Evolutionary conservation across 1,139 yeast genomes (phyloP), one percentile per base, ranked within the genome.

Genomic region (Blastobotrys arbuscula): DNA sequence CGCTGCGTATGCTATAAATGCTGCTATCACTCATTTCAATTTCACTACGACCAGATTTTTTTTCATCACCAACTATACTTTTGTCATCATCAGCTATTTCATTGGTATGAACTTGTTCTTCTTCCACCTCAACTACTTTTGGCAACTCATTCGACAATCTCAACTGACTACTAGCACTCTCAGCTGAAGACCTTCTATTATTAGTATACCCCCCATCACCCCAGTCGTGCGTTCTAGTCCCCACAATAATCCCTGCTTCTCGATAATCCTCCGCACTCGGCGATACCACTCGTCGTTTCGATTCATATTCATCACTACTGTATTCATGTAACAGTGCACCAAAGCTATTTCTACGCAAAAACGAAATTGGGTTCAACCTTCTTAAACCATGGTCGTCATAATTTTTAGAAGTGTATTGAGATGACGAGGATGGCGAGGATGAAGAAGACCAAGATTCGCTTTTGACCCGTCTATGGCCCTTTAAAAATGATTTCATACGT

Each of bases 221-320:
- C 69, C 69, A 65, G 40, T 64, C 66, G 34, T 65, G 66, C 16
- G 61, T 60, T 31, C 67, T 50, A 16, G 68, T 65, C 35, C 69
- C 69, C 45, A 58, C 59, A 30, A 65, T 65, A 24, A 59, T 55
- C 12, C 68, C 69, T 6, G 67, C 68, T 20, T 57, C 63, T 44
- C 47, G 50, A 44, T 57, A 58, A 9, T 52, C 58, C 30, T 57
- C 57, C 13, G 45, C 50, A 28, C 48, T 42, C 21, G 47, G 34
- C 10, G 48, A 26, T n/a, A 18, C 34, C 33, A 35, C 47, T 28
- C 31, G 5, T 28, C 13, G 10, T 28, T 28, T 28, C 12, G 31
- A 28, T 12, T 28, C 31, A 28, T 4, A 28, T 28, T 28, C 31
- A 28, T 28, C 31, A 28, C 31, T 28, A 28, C 31, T 28, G 13